Evolutionary conservation across 768 basidiomycete species (phyloP).

Genomic region (Kwoniella bestiolae): DNA sequence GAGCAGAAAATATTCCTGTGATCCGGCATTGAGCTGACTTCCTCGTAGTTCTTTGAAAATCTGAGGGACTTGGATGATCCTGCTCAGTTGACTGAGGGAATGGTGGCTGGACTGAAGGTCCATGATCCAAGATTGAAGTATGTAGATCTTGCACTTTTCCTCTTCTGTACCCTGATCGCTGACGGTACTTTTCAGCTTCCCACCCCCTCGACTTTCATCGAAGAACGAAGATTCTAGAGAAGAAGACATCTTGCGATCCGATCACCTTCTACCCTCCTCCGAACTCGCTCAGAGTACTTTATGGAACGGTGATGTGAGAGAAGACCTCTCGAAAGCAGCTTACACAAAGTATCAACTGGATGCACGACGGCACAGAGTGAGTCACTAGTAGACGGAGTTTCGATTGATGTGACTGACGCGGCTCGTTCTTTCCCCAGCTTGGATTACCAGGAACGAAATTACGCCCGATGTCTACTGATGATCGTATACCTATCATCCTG

Average conservation of each 20-base stretch:
- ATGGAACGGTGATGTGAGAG: slow-evolving; percentile 68
- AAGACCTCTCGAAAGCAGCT: slow-evolving; percentile 65
- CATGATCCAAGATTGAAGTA: slow-evolving; percentile 86
- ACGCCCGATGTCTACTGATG: slow-evolving; percentile 71
- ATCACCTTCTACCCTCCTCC: slow-evolving; percentile 61
- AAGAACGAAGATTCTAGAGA: slow-evolving; percentile 56
- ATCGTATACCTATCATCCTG: slow-evolving; percentile 80
- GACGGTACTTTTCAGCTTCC: slow-evolving; percentile 66
- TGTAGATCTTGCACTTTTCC: slow-evolving; percentile 34
- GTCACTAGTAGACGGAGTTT: too few species aligned
- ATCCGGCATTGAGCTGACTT: neutral
- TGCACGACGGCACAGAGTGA: slow-evolving; percentile 73
- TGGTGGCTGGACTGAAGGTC: slow-evolving; percentile 77
- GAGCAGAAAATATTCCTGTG: neutral
- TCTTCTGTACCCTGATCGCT: neutral
- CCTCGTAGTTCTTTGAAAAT: slow-evolving; percentile 69
- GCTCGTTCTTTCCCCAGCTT: slow-evolving; percentile 68
- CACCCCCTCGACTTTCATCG: slow-evolving; percentile 71
- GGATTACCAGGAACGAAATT: slow-evolving; percentile 77
- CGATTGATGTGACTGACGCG: too few species aligned
- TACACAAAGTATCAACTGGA: slow-evolving; percentile 87
- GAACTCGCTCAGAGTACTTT: slow-evolving; percentile 69
- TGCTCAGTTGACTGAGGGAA: slow-evolving; percentile 71
- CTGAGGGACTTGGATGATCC: slow-evolving; percentile 69
- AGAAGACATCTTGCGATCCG: slow-evolving; percentile 25